Evolutionary conservation across 768 basidiomycete species (phyloP).

Genomic region (Podaxis sp.): DNA sequence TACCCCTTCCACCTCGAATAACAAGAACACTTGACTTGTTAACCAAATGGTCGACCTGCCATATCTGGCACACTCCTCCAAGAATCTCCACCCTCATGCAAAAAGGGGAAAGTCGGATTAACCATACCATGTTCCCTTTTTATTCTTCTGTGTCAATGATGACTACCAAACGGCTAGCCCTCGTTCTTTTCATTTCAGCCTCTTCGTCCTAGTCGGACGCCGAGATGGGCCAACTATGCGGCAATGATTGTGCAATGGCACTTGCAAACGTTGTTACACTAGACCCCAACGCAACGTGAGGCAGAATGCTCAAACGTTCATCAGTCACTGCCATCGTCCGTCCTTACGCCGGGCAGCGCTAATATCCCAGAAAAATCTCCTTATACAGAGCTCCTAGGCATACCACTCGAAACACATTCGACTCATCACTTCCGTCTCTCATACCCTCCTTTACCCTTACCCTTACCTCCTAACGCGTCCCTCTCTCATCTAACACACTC

Average conservation of each 20-base stretch:
- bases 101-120: slow-evolving; percentile 7
- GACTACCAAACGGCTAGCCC: background rate
- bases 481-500: background rate
- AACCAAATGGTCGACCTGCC: background rate
- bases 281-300: no score
- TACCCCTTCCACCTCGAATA: background rate
- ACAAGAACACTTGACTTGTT: background rate
- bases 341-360: no score
- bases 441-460: background rate
- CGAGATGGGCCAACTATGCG: no score
- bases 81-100: background rate
- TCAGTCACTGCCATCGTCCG: no score
- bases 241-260: no score
- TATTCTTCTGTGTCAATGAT: background rate
- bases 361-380: no score
- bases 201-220: background rate
- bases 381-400: no score
- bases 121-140: background rate
- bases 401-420: background rate
- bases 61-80: background rate
- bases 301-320: no score
- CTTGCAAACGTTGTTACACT: no score
- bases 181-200: background rate
- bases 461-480: background rate
- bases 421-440: background rate